Evolutionary conservation across 805 yeast genomes (phyloP).

Genomic region (Saturnispora besseyi): DNA sequence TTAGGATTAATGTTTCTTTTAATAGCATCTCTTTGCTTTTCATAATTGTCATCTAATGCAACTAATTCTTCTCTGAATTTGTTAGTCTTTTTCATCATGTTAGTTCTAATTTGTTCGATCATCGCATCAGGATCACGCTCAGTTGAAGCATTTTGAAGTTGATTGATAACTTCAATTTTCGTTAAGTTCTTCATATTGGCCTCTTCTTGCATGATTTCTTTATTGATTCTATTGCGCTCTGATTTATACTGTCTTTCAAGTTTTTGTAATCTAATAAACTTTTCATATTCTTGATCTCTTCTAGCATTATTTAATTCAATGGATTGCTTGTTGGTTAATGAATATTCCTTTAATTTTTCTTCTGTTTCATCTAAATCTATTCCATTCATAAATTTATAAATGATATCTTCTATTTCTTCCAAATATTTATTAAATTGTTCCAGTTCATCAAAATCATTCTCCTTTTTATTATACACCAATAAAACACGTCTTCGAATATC

Average conservation of each 20-base stretch:
- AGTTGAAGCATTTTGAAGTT: constrained; percentile 31
- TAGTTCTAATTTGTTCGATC: constrained; percentile 42
- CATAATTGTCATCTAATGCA: constrained; percentile 26
- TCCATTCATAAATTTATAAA: constrained; percentile 66
- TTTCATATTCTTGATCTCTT: constrained; percentile 62
- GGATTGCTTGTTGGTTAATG: constrained; percentile 61
- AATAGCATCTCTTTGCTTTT: constrained; percentile 23
- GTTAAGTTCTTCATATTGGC: constrained; percentile 34
- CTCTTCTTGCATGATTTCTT: constrained; percentile 46
- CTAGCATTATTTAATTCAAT: constrained; percentile 70
- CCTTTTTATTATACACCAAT: constrained; percentile 70
- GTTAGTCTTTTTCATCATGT: constrained; percentile 53
- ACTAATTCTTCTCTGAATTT: constrained; percentile 54
- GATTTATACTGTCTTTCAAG: constrained; percentile 63
- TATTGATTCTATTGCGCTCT: constrained; percentile 58
- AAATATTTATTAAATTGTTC: constrained; percentile 66
- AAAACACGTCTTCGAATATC: constrained; percentile 77
- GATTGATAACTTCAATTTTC: constrained; percentile 48
- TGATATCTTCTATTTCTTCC: constrained; percentile 74
- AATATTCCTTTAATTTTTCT: constrained; percentile 56
- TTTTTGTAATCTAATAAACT: constrained; percentile 52
- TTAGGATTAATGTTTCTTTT: constrained; percentile 20
- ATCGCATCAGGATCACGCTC: constrained; percentile 34
- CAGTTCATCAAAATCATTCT: constrained; percentile 56
- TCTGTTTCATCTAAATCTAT: constrained; percentile 64